phyloP scores from a whole-genome alignment of 148 eudicot species.

The Silene uniflora region DNA sequence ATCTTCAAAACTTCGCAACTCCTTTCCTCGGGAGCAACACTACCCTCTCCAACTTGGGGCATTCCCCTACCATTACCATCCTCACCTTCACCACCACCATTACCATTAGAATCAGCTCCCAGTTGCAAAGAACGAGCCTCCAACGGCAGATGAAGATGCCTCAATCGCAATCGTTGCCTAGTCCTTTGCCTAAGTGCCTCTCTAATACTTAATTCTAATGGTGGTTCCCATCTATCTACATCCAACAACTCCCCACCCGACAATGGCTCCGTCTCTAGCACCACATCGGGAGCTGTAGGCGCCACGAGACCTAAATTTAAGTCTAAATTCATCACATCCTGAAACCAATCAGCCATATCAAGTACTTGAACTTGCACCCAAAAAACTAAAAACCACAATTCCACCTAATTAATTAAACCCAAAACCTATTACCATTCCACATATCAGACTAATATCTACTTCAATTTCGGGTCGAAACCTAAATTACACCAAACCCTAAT shows the following conservation, averaged over 20 bases:
- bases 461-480: neutral
- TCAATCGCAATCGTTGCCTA: conserved; percentile 57
- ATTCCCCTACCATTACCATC: conserved; percentile 34
- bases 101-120: conserved; percentile 23
- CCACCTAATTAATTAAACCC: neutral
- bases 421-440: neutral
- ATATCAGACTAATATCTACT: neutral
- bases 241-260: conserved; percentile 34
- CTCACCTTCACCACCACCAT: conserved; percentile 10
- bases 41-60: conserved; percentile 70
- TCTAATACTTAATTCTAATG: conserved; percentile 32
- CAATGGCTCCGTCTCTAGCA: conserved; percentile 30
- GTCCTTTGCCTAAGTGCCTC: conserved; percentile 50
- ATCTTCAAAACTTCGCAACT: conserved; percentile 37
- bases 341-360: conserved; percentile 63
- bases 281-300: conserved; percentile 34
- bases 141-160: conserved; percentile 38
- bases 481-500: conserved; percentile 14
- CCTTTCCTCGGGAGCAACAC: conserved; percentile 49
- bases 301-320: conserved; percentile 73
- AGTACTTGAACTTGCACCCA: neutral
- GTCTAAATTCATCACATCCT: conserved; percentile 72
- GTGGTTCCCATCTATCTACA: conserved; percentile 49
- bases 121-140: conserved; percentile 26
- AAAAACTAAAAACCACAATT: neutral